A percentile compares a stretch with the other conserved stretches of the same genome.
These are phyloP conservation scores for Botrytis medusae DNA, from an alignment of 2,329 filamentous ascomycete species.

Conservation along the genomic window DNA sequence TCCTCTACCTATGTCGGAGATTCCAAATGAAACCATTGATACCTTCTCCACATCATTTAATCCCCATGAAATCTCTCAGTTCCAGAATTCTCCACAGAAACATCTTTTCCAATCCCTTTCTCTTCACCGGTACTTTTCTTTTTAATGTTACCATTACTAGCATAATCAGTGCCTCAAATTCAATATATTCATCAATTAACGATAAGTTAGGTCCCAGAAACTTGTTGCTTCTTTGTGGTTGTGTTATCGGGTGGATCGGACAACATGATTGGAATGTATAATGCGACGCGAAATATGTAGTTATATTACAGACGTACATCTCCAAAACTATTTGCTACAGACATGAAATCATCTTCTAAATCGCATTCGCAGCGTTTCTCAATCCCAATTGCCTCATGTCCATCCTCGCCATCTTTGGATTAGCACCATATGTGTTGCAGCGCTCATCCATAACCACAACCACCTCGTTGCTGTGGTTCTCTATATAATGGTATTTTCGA, in stretches of 20 bases:
- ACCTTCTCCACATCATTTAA: background rate
- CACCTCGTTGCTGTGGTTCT: background rate
- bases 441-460: background rate
- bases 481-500: background rate
- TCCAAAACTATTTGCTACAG: background rate
- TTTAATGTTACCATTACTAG: background rate
- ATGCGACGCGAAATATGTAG: background rate
- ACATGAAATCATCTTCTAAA: background rate
- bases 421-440: background rate
- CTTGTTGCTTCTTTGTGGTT: background rate
- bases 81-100: background rate
- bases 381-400: background rate
- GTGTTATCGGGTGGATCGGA: background rate
- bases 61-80: background rate
- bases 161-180: background rate
- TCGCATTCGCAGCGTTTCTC: background rate
- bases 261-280: background rate
- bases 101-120: background rate
- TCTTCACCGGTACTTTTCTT: background rate
- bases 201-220: background rate
- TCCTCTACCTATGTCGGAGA: background rate
- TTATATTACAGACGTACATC: background rate
- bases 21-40: background rate
- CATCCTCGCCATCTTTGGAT: background rate
- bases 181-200: rapidly evolving